Evolutionary conservation across 2,329 filamentous ascomycete species (phyloP), one percentile per base, ranked within the genome.

Genomic region (Atkinsonella hypoxylon): DNA sequence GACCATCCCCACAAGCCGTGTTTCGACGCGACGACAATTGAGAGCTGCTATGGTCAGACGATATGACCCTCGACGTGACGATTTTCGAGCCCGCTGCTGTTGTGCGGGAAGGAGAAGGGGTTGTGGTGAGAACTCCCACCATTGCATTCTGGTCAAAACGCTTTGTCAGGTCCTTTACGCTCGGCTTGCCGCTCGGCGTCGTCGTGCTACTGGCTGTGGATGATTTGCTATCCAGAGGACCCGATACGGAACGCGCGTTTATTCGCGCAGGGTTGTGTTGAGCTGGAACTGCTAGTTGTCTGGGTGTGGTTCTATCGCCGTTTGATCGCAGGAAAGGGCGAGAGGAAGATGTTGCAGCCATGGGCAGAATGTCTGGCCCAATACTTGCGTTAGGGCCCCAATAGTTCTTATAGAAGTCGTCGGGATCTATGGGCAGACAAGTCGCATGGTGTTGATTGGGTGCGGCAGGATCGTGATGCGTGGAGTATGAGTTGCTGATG

Each of bases 161-260:
- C 66, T 83, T 87, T 60, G 87, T 82, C 55, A 93, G 73, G 62
- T 93, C 87, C 67, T 84, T 88, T 58, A 93, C 85, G 53, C 84
- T 90, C n/a, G 81, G 74, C 57, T 84, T 76, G 42, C 61, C 57
- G 11, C 59, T 55, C 57, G 67, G 59, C 45, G 63, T 61, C 48
- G 61, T 60, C 41, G 65, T 57, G 54, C 61, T 56, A 44, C 57
- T 56, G 44, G 59, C 56, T 45, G 51, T 48, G 40, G 64, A 47
- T 30, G 34, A 56, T 56, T 66, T 71, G 58, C 72, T 71, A 53
- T 76, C 75, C 47, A 76, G 61, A 39, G 79, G 77, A 57, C 73
- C 78, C 42, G 79, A 82, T 49, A 70, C 74, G 26, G 79, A 80
- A 53, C 80, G 77, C 52, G 68, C 59, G 52, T 64, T 62, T 42